Conservation (phyloP, 2,329 filamentous ascomycete genomes). For the Penicillium italicum region DNA sequence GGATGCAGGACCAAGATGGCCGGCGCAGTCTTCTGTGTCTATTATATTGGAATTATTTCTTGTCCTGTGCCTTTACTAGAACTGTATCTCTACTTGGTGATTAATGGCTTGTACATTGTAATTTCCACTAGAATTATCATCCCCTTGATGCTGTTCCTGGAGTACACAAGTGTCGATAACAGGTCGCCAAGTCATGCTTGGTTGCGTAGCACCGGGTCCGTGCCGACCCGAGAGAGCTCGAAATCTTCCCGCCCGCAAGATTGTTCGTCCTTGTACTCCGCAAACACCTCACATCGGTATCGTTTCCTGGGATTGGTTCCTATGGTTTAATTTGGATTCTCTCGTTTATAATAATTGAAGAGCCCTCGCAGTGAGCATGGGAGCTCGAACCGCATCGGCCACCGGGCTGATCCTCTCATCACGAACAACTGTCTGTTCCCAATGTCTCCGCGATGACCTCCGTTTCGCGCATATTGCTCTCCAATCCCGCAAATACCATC, state of each 20-base stretch:
- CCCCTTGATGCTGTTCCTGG: neutral
- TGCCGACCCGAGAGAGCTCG: constrained; percentile 27
- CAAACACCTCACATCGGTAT: constrained; percentile 5
- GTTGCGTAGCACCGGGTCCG: constrained; percentile 19
- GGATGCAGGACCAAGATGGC: constrained; percentile 27
- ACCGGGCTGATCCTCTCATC: constrained; percentile 35
- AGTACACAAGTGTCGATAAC: neutral
- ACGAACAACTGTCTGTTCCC: constrained; percentile 38
- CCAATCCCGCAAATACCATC: constrained; percentile 40
- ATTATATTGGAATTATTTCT: constrained; percentile 26
- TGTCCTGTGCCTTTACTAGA: constrained; percentile 8
- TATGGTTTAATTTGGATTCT: constrained; percentile 9
- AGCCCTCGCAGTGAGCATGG: constrained; percentile 32
- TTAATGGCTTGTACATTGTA: neutral
- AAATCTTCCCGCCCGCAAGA: constrained; percentile 25
- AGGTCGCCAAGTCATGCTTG: neutral
- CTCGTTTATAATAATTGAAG: neutral
- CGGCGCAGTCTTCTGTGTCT: constrained; percentile 28
- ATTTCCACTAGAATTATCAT: no score
- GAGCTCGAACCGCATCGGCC: constrained; percentile 38
- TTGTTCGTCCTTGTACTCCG: constrained; percentile 12
- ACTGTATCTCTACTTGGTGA: neutral
- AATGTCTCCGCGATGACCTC: constrained; percentile 41
- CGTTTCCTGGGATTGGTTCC: neutral
- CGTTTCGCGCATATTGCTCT: constrained; percentile 21